Conservation (phyloP, 495 filamentous ascomycete species). For the Bombardia bombarda region DNA sequence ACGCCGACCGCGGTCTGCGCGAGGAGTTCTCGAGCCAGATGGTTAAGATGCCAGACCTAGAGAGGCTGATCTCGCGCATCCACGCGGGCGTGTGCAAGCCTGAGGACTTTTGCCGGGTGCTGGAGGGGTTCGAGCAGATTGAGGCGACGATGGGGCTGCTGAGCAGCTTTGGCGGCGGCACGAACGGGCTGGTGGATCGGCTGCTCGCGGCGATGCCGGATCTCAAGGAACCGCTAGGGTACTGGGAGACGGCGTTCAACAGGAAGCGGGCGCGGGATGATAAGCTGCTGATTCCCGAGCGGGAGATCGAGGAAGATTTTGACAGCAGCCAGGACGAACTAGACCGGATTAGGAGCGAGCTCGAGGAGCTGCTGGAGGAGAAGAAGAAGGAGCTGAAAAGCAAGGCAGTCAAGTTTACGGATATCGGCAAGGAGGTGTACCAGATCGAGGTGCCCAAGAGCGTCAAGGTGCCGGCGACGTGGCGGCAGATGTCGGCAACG, state of each 20-base stretch:
- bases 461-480: constrained; percentile 76
- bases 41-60: constrained; percentile 86
- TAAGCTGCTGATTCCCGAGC: constrained; percentile 67
- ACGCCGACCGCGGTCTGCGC: constrained; percentile 66
- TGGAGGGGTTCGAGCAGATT: constrained; percentile 97
- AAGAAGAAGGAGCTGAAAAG: constrained; percentile 57
- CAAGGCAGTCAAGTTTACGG: constrained; percentile 69
- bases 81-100: constrained; percentile 84
- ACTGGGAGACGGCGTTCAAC: constrained; percentile 93
- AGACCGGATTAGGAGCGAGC: constrained; percentile 58
- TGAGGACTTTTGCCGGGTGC: constrained; percentile 85
- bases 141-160: constrained; percentile 82
- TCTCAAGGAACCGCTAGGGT: constrained; percentile 58
- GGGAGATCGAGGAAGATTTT: constrained; percentile 89
- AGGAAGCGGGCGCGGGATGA: constrained; percentile 68
- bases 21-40: constrained; percentile 81
- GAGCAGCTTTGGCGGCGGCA: constrained; percentile 53
- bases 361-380: constrained; percentile 63
- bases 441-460: constrained; percentile 87
- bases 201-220: constrained; percentile 82
- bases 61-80: constrained; percentile 87
- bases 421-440: constrained; percentile 95
- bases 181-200: constrained; percentile 75
- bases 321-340: constrained; percentile 77
- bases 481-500: constrained; percentile 96